phyloP scores from a whole-genome alignment of 805 yeast genomes.

The Monosporozyma aquatica region DNA sequence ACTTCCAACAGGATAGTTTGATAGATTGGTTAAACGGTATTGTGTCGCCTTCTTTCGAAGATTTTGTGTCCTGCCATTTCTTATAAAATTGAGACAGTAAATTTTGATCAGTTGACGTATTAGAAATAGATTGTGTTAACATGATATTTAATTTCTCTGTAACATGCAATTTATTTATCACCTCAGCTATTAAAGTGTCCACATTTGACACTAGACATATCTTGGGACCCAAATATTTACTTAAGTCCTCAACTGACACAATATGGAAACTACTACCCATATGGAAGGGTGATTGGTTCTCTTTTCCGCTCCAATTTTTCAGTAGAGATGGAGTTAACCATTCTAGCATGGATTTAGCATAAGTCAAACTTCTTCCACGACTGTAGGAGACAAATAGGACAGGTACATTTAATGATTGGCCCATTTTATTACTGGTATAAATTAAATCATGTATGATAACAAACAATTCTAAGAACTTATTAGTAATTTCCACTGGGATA shows the following conservation, averaged over 20 bases:
- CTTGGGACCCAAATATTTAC: slow-evolving; percentile 55
- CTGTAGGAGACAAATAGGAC: slow-evolving; percentile 68
- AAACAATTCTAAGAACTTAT: slow-evolving; percentile 72
- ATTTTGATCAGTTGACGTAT: neutral
- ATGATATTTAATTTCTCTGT: slow-evolving; percentile 62
- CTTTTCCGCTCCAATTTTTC: slow-evolving; percentile 71
- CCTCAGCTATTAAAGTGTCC: slow-evolving; percentile 53
- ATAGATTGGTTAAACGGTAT: slow-evolving; percentile 41
- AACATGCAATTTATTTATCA: slow-evolving; percentile 46
- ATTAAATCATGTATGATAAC: slow-evolving; percentile 64
- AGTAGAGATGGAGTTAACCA: slow-evolving; percentile 92
- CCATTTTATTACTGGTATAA: slow-evolving; percentile 30
- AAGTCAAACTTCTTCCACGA: slow-evolving; percentile 66
- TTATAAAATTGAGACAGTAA: slow-evolving; percentile 11
- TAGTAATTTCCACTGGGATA: slow-evolving; percentile 72
- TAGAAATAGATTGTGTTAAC: slow-evolving; percentile 36
- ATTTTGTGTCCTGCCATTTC: slow-evolving; percentile 43
- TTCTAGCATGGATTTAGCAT: slow-evolving; percentile 84
- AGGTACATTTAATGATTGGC: slow-evolving; percentile 41
- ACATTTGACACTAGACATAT: slow-evolving; percentile 66
- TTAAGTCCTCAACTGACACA: slow-evolving; percentile 46
- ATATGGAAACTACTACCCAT: slow-evolving; percentile 48
- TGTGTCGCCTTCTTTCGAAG: slow-evolving; percentile 52
- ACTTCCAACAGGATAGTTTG: slow-evolving; percentile 33
- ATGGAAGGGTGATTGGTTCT: slow-evolving; percentile 66